Evolutionary conservation across 139 green algal genomes (phyloP), one percentile per base, ranked within the genome.

Genomic region (Zygnema circumcarinatum): DNA sequence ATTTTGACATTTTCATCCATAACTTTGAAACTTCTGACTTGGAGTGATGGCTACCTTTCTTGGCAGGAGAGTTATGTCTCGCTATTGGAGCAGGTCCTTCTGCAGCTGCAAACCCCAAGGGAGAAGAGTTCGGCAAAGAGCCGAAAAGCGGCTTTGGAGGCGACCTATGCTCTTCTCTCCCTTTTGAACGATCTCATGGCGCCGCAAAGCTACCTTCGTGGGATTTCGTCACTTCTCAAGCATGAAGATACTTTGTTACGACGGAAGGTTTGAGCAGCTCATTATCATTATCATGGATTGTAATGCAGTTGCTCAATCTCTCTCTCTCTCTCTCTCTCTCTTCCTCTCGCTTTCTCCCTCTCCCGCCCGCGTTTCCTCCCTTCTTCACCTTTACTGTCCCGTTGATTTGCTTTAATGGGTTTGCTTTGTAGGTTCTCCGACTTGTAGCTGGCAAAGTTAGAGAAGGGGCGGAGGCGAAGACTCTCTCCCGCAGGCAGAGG

Each of bases 101-200:
- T 88, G 69, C 38, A 38, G 33, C 38, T 86, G 40, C 11, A 35
- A 36, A 16, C 79, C 11, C 79, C 79, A n/a, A 2, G 11, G 2
- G 47, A 31, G 11, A 81, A 39, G 31, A 86, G 42, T 22, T 38
- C n/a, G 21, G 16, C 52, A 16, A 78, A 33, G 2, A 31, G 62
- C 41, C 69, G 3, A 67, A 67, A 41, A 39, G 16, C 69, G 3
- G 69, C 16, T 16, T n/a, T 7, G 7, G 69, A 38, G 32, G 67
- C 67, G 67, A 74, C 67, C n/a, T 89, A 89, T 67, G 33, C 47
- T 38, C 53, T 89, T 76, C 84, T 89, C 38, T 29, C 38, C 31
- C 31, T 33, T 35, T 79, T 89, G 22, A 38, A 88, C 47, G 22
- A 47, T 41, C 31, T 89, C 11, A 89, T 89, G 38, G n/a, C 78